Conservation (phyloP, 1,284 basidiomycete genomes). For the Lentinula novae-zelandiae region DNA sequence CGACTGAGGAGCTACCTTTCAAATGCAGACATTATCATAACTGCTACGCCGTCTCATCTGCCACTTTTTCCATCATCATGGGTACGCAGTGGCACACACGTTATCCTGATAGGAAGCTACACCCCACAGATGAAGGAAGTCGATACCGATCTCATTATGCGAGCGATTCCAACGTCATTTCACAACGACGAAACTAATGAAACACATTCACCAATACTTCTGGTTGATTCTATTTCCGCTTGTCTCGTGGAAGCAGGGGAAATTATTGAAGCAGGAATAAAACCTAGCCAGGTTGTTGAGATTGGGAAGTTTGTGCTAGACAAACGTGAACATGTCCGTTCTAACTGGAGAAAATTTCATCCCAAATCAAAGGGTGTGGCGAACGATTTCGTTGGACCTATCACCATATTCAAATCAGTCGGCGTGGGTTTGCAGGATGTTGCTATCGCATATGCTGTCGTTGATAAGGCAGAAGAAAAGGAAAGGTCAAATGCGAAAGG, state of each 20-base stretch:
- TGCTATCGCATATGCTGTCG: constrained; percentile 53
- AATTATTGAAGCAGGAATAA: constrained; percentile 51
- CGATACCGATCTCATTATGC: constrained; percentile 50
- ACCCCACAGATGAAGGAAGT: constrained; percentile 80
- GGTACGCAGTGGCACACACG: constrained; percentile 60
- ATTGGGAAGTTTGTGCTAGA: constrained; percentile 54
- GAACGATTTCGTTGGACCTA: constrained; percentile 32
- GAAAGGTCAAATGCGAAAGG: neutral
- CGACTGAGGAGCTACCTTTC: constrained; percentile 29
- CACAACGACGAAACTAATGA: neutral
- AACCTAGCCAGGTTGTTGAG: constrained; percentile 42
- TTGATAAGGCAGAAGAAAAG: constrained; percentile 32
- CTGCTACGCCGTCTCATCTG: constrained; percentile 71
- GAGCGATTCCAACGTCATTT: constrained; percentile 23
- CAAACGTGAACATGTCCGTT: constrained; percentile 18
- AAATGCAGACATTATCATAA: constrained; percentile 57
- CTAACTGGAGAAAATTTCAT: constrained; percentile 11
- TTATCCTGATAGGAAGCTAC: constrained; percentile 83
- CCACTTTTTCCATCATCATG: constrained; percentile 69
- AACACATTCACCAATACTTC: constrained; percentile 26
- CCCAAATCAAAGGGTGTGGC: neutral
- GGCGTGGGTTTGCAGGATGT: constrained; percentile 77
- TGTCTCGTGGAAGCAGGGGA: constrained; percentile 78
- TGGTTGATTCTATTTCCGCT: constrained; percentile 73
- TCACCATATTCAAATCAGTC: constrained; percentile 79